Evolutionary conservation across 495 filamentous ascomycete genomes (phyloP), one percentile per base, ranked within the genome.

Genomic region (Lepraria neglecta): DNA sequence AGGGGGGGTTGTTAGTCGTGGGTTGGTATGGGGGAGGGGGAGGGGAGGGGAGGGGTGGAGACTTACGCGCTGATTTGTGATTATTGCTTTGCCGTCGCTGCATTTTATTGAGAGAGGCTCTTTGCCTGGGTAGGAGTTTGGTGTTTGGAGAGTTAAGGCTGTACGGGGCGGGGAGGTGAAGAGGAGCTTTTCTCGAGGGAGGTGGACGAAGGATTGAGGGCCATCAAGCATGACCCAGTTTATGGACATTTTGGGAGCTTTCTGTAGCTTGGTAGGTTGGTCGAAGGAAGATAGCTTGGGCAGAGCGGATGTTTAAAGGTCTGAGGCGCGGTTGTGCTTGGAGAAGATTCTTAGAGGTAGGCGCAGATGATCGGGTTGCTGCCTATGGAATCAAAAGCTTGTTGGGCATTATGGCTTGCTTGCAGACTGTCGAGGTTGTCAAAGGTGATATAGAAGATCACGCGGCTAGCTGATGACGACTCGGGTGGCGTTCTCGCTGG

Each of bases 1-100:
- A 30, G 35, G 7, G 24, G 17, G 17, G 11, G 33, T 48, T 43
- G 43, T 59, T 64, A 42, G 66, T 62, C 62, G 42, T 44, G 31
- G 40, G 44, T 30, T 55, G 38, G 54, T 11, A 3, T 43, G 47
- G 45, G 19, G 10, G 28, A 11, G 11, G 17, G 11, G 44, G 12
- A 5, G 2, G 33, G 19, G 14, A 31, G 6, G 6, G 52, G 30
- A n/a, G 17, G 35, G 1, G 33, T 17, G 1, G 9, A 35, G 35
- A 45, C 56, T 67, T 76, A 96, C 91, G 72, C 94, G 77, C 73
- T 95, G 89, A 66, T 94, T 98, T 44, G 94, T 97, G 65, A 98
- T 85, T 72, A 88, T 89, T 17, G 88, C 81, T 51, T 76, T 73
- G 19, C 88, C 88, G 6, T 78, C 74, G 64, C 79, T 79, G 64